Evolutionary conservation across 768 basidiomycete genomes (phyloP).

Genomic region (Termitomyces sp.): DNA sequence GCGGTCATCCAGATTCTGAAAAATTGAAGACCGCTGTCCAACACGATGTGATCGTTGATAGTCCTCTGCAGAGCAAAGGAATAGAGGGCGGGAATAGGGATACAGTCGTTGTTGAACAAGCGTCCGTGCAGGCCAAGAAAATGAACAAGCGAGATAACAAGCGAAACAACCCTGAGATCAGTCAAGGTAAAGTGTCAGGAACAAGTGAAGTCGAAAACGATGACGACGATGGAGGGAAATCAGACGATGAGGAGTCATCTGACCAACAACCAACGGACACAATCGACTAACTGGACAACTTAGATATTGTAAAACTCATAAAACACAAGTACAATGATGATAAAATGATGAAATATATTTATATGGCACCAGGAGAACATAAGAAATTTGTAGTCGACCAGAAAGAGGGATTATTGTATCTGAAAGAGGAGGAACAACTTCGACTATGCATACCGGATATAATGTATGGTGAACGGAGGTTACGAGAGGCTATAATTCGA

Average conservation of each 20-base stretch:
- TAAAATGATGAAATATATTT: neutral
- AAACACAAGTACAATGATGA: neutral
- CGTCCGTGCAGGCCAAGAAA: neutral
- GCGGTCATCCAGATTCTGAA: neutral
- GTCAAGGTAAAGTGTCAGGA: neutral
- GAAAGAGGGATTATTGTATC: neutral
- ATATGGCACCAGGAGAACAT: neutral
- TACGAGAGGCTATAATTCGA: neutral
- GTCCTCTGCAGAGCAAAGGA: neutral
- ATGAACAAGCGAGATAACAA: neutral
- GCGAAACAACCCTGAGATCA: neutral
- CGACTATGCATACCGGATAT: neutral
- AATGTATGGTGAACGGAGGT: neutral
- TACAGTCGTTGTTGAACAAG: too few species aligned
- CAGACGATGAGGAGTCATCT: neutral
- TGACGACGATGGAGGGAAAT: neutral
- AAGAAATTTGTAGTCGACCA: neutral
- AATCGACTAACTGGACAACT: neutral
- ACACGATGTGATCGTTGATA: neutral
- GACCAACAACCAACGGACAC: neutral
- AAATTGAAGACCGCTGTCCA: neutral
- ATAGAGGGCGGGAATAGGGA: neutral
- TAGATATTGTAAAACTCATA: neutral
- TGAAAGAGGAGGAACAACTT: too few species aligned
- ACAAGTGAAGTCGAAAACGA: neutral